Conservation (phyloP, 192 early-diverging fungal species). For the Rhizophagus prolifer region DNA sequence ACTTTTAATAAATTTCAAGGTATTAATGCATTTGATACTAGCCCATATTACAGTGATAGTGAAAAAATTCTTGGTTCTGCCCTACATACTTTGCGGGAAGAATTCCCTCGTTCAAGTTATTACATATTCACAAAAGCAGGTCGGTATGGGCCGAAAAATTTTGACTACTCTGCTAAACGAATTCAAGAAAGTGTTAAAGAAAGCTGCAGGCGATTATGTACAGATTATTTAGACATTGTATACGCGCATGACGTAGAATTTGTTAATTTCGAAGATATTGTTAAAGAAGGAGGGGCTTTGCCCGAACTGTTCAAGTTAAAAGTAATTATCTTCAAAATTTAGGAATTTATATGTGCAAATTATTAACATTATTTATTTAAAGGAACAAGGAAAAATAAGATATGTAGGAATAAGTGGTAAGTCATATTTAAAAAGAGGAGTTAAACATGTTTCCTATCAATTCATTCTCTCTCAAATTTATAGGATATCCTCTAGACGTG, state of each 20-base stretch:
- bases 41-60: conserved; percentile 71
- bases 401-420: conserved; percentile 69
- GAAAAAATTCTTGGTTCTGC: conserved; percentile 67
- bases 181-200: conserved; percentile 52
- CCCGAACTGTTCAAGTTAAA: conserved; percentile 47
- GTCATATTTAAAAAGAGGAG: neutral
- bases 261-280: conserved; percentile 54
- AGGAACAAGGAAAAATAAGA: conserved; percentile 57
- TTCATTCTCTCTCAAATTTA: neutral
- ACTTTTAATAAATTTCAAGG: conserved; percentile 31
- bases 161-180: conserved; percentile 62
- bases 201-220: conserved; percentile 60
- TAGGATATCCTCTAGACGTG: conserved; percentile 64
- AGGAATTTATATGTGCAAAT: neutral
- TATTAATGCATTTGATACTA: conserved; percentile 71
- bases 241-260: conserved; percentile 79
- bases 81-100: conserved; percentile 41
- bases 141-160: conserved; percentile 67
- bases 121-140: conserved; percentile 73
- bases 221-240: conserved; percentile 69
- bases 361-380: conserved; percentile 3
- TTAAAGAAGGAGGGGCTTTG: conserved; percentile 48
- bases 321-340: conserved; percentile 29
- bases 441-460: neutral
- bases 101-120: conserved; percentile 66